Base-by-base conservation (phyloP, 2,329 filamentous ascomycete genomes). In the Alternaria conjuncta region DNA sequence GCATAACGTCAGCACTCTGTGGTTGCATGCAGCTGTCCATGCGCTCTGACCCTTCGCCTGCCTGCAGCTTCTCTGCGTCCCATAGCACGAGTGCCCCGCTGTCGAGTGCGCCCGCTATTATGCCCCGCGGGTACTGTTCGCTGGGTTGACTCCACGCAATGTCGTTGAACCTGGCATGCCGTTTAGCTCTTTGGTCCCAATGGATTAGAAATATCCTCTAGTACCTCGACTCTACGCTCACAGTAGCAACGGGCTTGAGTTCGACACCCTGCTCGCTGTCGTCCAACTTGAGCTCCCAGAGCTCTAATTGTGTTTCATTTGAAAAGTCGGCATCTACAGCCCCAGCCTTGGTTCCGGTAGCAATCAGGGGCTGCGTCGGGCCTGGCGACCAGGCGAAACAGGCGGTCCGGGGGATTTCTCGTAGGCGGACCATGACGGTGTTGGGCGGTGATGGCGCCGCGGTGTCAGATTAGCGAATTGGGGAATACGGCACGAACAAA, bases 291-390 rank as follows among this genome's bases (percentile, higher is more conserved):
- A 99, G 86, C 82, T 98, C 93, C 96, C 96, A 99, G 65, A 99
- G 86, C 84, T 99, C 96, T 61, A 99, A 85, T 83, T 95, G 95
- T 68, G 94, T 97, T 80, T 98, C 94, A 81, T 96, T 96, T 26
- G 96, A 98, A 83, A 99, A 99, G 81, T 98, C 94, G 73, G 93
- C 94, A 82, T 97, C 94, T 45, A 99, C 94, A 74, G 96, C 96
- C 68, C 96, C 96, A 65, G 96, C 94, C 73, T 94, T 90, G 50
- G 96, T 99, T 74, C 96, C 96, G 26, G 96, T 99, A 64, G 93
- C 95, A 69, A 99, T 86, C 72, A 97, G 86, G 73, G 95, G 94
- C 72, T 90, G 89, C 43, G 88, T 87, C 55, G 92, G 84, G 73
- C 90, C 92, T 25, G 94, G 92, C 72, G 93, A 97, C 95, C 96